Evolutionary conservation across 768 basidiomycete genomes (phyloP), one percentile per base, ranked within the genome.

Genomic region (Baorangia bicolor): DNA sequence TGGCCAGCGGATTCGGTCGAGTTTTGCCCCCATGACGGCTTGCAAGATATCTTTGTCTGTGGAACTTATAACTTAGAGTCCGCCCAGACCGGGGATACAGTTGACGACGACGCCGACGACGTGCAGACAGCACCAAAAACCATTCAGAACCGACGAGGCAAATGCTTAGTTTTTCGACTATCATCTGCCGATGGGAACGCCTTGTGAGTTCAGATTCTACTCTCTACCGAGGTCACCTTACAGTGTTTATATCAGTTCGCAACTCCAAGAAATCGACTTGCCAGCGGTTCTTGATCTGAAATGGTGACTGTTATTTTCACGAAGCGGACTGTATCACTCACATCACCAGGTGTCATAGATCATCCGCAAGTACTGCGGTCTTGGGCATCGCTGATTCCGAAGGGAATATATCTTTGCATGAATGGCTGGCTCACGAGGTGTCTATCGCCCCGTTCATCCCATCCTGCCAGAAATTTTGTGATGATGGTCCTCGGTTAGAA

Each of bases 231-330:
- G 25, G 41, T 43, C 14, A 13, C 39, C 55, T 55, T 5, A 51
- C 34, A 13, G 31, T n/a, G n/a, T 20, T 33, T 33, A 23, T 30
- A 10, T 46, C 55, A 87, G 87, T 53, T 72, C 73, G 5, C 81
- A 87, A 63, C 67, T 88, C 3, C 88, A 96, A 62, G 74, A 86
- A 16, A 77, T 92, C 33, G 75, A 85, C 51, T 71, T 90, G 18
- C 87, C 94, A 2, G 97, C 94, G 9, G 81, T 99, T 28, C 79
- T 89, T 25, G 97, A 99, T 69, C 85, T 94, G 82, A 98, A 98
- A 79, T 99, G 97, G 97, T 94, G 65, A 62, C 57, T 50, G n/a
- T 20, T 9, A 16, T 5, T 30, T 11, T 35, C 14, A n/a, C 31
- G 21, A 20, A 16, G 35, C 21, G 48, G 47, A 35, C 35, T 23